Base-by-base conservation (phyloP, 2,329 filamentous ascomycete genomes). In the Epichloe sylvatica region DNA sequence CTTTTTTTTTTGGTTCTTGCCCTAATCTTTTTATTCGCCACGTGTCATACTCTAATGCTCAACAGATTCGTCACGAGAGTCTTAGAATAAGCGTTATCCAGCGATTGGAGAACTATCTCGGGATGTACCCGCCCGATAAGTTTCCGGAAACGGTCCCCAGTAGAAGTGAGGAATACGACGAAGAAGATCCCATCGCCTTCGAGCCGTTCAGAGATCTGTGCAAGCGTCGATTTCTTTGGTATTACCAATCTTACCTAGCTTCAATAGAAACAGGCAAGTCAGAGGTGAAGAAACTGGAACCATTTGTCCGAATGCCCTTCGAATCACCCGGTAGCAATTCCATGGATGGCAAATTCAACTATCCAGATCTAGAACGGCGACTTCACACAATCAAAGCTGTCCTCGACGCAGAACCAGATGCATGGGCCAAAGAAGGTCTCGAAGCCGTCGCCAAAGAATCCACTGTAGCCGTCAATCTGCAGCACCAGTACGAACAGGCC, bases 151-250 rank as follows among this genome's bases (percentile, higher is more conserved):
- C 35, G 23, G n/a, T 5, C 11, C 19, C 6, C 41, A 49, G 61
- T 15, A 57, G 64, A 17, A n/a, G 8, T 35, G 72, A 74, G n/a
- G 65, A 45, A 3, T 71, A 75, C 39, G 73, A 75, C 34, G 65
- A 75, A 15, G 77, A 78, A 13, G 80, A 84, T 0, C 66, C 60
- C 7, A 61, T 78, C 1, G 74, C 78, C 0, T 94, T 88, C 64
- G 85, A 94, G 56, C 87, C 89, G 0, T 97, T 97, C 69, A 83
- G 81, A 56, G 91, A 97, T 60, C 72, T 95, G 5, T 86, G 84
- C 73, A 97, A 97, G 67, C 81, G 85, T 37, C 81, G 90, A 1
- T 96, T 97, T 62, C 71, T 97, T 13, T 97, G 92, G 92, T 97
- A 97, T 67, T 94, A 86, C 64, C 85, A 94, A 56, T 85, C 85